Evolutionary conservation across 106 monocot genomes (phyloP), one percentile per base, ranked within the genome.

Genomic region (Narthecium ossifragum): DNA sequence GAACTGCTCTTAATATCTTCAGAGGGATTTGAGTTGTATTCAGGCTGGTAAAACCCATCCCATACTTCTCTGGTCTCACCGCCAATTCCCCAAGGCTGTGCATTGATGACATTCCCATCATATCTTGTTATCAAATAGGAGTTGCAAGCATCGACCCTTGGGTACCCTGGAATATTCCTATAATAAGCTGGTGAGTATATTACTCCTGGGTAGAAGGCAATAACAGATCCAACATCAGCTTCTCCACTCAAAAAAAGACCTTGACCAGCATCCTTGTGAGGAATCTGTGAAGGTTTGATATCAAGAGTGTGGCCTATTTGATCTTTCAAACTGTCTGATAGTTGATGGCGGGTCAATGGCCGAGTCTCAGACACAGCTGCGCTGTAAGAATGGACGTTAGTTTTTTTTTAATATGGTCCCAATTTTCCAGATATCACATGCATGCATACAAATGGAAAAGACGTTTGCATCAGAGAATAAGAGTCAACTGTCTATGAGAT

Each of bases 131-230:
- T 98, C 54, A 98, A 63, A 64, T 90, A 98, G 1, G 86, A 76
- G 60, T 98, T 98, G 46, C 53, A 51, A 31, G 86, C 72, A 63
- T 98, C 96, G 15, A 98, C 61, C 59, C 78, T 86, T 17, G 90
- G 96, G 57, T 96, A 96, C 40, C 90, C 90, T 57, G 96, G 96
- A 46, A 96, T 96, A 59, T 78, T 38, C 5, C 43, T 72, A 64
- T 96, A 96, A 66, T 81, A 76, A 57, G 90, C 86, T 31, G 90
- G 96, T 3, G 90, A 96, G 61, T 96, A 96, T 51, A 90, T 67
- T 10, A 96, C 57, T 6, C 96, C 96, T 14, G 96, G 96, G 73
- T 96, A 98, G 53, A 98, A 79, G 34, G 84, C 86, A n/a, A 87
- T 38, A 31, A 98, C 75, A 23, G 90, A 39, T 40, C 96, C 90